These are phyloP conservation scores for Chaetomium olivaceum DNA, from an alignment of 2,329 filamentous ascomycete species.

Conservation along the genomic window DNA sequence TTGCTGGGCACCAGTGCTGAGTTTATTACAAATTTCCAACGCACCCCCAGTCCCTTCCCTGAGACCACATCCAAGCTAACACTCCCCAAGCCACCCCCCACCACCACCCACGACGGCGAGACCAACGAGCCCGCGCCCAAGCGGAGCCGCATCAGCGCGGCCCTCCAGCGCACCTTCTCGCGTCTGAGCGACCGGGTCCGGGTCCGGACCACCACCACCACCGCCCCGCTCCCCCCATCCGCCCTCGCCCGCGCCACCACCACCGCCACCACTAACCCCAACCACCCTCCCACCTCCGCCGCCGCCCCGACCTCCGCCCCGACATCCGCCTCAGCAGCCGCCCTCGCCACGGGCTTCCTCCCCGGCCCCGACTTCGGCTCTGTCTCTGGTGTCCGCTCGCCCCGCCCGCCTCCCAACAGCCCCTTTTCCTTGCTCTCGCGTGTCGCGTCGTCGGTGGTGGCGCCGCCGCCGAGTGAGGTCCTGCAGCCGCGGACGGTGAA, in stretches of 20 bases:
- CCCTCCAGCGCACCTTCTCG: slow-evolving; percentile 9
- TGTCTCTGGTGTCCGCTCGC: not conserved
- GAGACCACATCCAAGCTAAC: slow-evolving; percentile 1
- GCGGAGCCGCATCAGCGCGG: slow-evolving; percentile 15
- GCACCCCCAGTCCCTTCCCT: not conserved
- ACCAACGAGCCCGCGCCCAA: slow-evolving; percentile 12
- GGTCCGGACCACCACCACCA: not conserved
- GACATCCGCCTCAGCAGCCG: not conserved
- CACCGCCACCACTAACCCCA: not conserved
- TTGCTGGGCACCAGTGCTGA: no score
- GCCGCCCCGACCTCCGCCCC: not conserved
- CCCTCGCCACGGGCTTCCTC: not conserved
- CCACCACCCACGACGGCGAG: slow-evolving; percentile 1
- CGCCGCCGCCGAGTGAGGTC: not conserved
- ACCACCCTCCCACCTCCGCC: no score
- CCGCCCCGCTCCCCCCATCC: not conserved
- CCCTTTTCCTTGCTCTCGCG: slow-evolving; percentile 13
- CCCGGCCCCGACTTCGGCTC: not conserved
- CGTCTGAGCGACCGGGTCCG: not conserved
- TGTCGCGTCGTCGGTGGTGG: not conserved
- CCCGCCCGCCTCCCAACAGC: not conserved
- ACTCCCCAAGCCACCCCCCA: not conserved
- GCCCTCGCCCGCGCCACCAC: not conserved
- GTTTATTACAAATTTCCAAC: not conserved
- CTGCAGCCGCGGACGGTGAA: slow-evolving; percentile 22